Percentiles rank a stretch among this genome's conserved stretches.
phyloP scores from a whole-genome alignment of 176 grass and related monocot species.

The Triticum dicoccoides region DNA sequence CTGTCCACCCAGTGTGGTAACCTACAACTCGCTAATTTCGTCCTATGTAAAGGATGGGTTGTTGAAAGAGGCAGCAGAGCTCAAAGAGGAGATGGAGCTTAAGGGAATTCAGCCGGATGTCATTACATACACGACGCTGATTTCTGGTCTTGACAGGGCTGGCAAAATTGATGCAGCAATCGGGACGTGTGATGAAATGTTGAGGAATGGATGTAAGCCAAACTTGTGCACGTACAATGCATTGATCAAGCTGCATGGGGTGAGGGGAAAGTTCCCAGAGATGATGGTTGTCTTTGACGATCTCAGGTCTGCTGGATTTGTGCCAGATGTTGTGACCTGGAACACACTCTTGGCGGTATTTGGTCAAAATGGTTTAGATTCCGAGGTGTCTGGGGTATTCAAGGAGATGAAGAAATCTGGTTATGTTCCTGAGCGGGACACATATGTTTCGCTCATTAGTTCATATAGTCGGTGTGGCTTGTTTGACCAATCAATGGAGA shows the following conservation, averaged over 20 bases:
- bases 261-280: conserved; percentile 68
- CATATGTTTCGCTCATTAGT: conserved; percentile 88
- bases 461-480: conserved; percentile 91
- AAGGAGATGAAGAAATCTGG: conserved; percentile 96
- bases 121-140: conserved; percentile 88
- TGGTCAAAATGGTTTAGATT: conserved; percentile 82
- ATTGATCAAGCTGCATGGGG: conserved; percentile 84
- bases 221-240: conserved; percentile 92
- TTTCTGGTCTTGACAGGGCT: conserved; percentile 72
- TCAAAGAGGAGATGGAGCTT: conserved; percentile 72
- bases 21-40: conserved; percentile 80
- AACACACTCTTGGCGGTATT: conserved; percentile 81
- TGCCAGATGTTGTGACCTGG: conserved; percentile 79
- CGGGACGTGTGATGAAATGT: conserved; percentile 65
- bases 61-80: conserved; percentile 57
- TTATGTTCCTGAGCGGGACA: conserved; percentile 82
- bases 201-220: conserved; percentile 54
- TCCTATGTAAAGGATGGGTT: conserved; percentile 77
- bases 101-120: conserved; percentile 77
- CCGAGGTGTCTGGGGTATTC: conserved; percentile 79
- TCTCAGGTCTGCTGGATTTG: conserved; percentile 52
- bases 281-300: conserved; percentile 87
- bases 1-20: conserved; percentile 63
- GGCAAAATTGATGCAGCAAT: conserved; percentile 71
- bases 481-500: conserved; percentile 83